Conservation (phyloP, 2,329 filamentous ascomycete species). For the Penicillium hordei region DNA sequence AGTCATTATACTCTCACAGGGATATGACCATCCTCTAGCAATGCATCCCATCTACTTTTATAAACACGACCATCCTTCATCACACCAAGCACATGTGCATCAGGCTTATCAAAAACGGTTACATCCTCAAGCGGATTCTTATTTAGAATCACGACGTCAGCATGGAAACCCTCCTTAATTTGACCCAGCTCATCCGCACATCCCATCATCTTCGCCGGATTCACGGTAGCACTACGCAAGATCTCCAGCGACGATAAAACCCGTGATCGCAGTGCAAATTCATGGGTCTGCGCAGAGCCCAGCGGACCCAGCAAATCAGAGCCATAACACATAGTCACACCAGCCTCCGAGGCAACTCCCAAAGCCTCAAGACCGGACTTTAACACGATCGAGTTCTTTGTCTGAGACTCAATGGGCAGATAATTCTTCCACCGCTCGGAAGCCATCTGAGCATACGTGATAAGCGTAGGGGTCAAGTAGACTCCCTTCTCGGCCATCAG, state of each 20-base stretch:
- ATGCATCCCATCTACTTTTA: slow-evolving; percentile 31
- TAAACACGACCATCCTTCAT: slow-evolving; percentile 56
- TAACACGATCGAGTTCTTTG: slow-evolving; percentile 53
- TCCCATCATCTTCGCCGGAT: slow-evolving; percentile 51
- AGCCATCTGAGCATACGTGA: slow-evolving; percentile 53
- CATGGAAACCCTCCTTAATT: slow-evolving; percentile 51
- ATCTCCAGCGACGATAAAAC: slow-evolving; percentile 46
- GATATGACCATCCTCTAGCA: slow-evolving; percentile 23
- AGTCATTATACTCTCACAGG: slow-evolving; percentile 20
- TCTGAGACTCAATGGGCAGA: slow-evolving; percentile 37
- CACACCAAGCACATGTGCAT: slow-evolving; percentile 51
- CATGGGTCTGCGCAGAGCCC: slow-evolving; percentile 47
- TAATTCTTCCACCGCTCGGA: slow-evolving; percentile 37
- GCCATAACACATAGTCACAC: slow-evolving; percentile 57
- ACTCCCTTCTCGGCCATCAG: slow-evolving; percentile 52
- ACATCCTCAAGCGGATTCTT: slow-evolving; percentile 57
- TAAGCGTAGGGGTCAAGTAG: slow-evolving; percentile 55
- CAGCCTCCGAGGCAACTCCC: slow-evolving; percentile 51
- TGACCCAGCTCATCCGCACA: slow-evolving; percentile 51
- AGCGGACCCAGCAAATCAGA: slow-evolving; percentile 55
- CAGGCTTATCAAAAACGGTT: slow-evolving; percentile 49
- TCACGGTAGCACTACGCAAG: slow-evolving; percentile 53
- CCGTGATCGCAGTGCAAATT: slow-evolving; percentile 48
- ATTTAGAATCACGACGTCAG: slow-evolving; percentile 54
- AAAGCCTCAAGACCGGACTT: slow-evolving; percentile 49